Evolutionary conservation across 2,329 filamentous ascomycete species (phyloP), one percentile per base, ranked within the genome.

Genomic region (Fusarium drepaniforme): DNA sequence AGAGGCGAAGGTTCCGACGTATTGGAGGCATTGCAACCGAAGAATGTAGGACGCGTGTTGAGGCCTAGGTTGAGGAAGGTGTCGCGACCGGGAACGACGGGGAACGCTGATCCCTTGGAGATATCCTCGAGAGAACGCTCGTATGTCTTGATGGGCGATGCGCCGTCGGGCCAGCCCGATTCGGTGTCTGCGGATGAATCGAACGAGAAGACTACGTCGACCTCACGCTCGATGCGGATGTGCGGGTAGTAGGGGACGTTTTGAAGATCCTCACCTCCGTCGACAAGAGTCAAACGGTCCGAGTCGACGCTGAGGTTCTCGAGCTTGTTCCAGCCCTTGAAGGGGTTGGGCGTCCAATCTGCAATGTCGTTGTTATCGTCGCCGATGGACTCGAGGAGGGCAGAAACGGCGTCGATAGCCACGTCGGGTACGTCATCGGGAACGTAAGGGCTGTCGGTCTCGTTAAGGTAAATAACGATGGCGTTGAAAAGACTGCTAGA

Each of bases 401-500:
- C 75, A 2, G 80, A 77, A 8, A 93, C 75, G 11, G 88, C 82
- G 9, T 87, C 83, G 57, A 86, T 81, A 33, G 86, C 81, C 35
- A 81, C 81, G n/a, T 81, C 77, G 33, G 83, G 82, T 64, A 88
- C 76, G 85, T 78, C 80, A 72, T 92, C 90, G 5, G 88, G 88
- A 5, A 82, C 77, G 78, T 89, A 91, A 23, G 72, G 86, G 77
- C 73, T 80, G 23, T 80, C 85, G 49, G 76, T 84, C 68, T 85
- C 80, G 79, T 86, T 30, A 91, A 97, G 42, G 91, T 97, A 87
- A 88, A 97, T 87, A 66, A 92, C 86, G 77, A 78, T 87, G 86
- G 80, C 86, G 84, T 97, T 97, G 87, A 97, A 97, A 5, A 97
- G 86, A 11, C 92, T 92, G 18, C 92, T 94, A 13, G 93, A 95